These are phyloP conservation scores for Exophiala spinifera DNA, from an alignment of 2,329 filamentous ascomycete genomes.

Conservation along the genomic window DNA sequence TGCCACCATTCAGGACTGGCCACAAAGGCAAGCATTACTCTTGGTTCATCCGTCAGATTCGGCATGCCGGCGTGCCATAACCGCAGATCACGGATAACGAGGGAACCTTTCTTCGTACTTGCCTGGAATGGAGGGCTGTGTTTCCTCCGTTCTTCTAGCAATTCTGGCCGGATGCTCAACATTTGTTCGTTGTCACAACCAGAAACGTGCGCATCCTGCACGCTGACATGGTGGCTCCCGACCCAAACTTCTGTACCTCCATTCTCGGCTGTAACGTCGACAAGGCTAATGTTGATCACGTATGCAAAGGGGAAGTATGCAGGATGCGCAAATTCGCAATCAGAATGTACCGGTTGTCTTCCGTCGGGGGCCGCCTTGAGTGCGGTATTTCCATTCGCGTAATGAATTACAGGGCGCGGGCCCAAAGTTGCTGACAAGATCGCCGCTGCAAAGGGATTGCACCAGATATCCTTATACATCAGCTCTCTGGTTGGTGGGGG, in stretches of 20 bases:
- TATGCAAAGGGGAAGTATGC: constrained; percentile 47
- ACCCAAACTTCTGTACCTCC: constrained; percentile 53
- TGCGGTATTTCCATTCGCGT: constrained; percentile 42
- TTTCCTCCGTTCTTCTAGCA: constrained; percentile 34
- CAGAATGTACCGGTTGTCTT: constrained; percentile 44
- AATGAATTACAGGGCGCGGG: constrained; percentile 37
- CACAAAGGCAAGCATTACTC: constrained; percentile 56
- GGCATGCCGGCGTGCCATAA: constrained; percentile 65
- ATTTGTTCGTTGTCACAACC: constrained; percentile 22
- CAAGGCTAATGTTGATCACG: constrained; percentile 48
- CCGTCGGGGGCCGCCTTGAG: constrained; percentile 34
- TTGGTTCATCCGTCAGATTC: constrained; percentile 49
- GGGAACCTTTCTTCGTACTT: constrained; percentile 47
- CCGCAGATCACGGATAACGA: constrained; percentile 58
- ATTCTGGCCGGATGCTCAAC: constrained; percentile 33
- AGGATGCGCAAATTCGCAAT: constrained; percentile 48
- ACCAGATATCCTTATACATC: constrained; percentile 40
- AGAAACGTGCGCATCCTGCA: constrained; percentile 30
- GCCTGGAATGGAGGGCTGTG: constrained; percentile 40
- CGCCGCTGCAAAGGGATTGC: constrained; percentile 39
- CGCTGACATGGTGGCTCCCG: constrained; percentile 45
- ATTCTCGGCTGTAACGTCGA: constrained; percentile 45
- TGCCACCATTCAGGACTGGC: constrained; percentile 27
- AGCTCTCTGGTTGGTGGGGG: constrained; percentile 36
- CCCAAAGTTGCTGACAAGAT: constrained; percentile 38